These are phyloP conservation scores for Diaporthe nobilis DNA, from an alignment of 2,329 filamentous ascomycete species.

Conservation along the genomic window DNA sequence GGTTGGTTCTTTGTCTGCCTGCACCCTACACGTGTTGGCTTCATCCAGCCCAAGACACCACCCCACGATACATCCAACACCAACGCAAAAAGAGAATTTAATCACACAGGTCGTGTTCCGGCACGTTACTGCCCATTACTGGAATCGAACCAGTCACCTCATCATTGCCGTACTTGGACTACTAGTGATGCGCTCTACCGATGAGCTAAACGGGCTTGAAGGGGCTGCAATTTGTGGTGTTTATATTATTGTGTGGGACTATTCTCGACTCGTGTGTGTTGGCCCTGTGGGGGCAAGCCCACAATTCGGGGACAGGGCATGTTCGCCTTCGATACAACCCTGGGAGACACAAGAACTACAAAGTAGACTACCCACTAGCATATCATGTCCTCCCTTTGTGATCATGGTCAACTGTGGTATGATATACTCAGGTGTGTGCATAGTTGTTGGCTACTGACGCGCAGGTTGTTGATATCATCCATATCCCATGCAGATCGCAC, in stretches of 20 bases:
- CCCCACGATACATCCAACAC: not conserved
- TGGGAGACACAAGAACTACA: not conserved
- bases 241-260: constrained; percentile 7
- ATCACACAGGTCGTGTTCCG: not conserved
- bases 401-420: not conserved
- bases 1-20: not conserved
- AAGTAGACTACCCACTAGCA: not conserved
- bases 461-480: not conserved
- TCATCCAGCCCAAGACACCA: not conserved
- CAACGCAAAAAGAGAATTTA: not conserved
- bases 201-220: constrained; percentile 29
- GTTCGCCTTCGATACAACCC: not conserved
- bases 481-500: not conserved
- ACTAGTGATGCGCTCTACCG: constrained; percentile 32
- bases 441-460: not conserved
- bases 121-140: constrained; percentile 1
- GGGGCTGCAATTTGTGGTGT: not conserved
- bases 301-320: not conserved
- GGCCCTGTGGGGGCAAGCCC: constrained; percentile 4
- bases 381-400: not conserved
- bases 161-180: not conserved
- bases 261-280: constrained; percentile 9
- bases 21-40: not conserved
- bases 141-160: constrained; percentile 33
- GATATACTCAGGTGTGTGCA: not conserved